Base-by-base conservation (phyloP, 768 basidiomycete species). In the Sporobolomyces phaffii region DNA sequence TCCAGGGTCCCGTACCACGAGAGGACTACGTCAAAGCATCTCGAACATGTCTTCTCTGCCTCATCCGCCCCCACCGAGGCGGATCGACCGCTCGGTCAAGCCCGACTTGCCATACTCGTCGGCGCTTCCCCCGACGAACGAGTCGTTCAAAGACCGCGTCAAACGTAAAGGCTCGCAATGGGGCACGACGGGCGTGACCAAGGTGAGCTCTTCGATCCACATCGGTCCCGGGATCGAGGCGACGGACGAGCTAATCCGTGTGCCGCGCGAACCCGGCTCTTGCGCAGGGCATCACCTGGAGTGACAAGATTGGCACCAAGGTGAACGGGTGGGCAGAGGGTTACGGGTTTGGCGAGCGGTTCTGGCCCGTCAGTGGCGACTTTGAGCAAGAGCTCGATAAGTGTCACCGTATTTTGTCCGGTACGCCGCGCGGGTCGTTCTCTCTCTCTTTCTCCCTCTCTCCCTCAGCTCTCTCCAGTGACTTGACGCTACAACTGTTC, bases 341-440 rank as follows among this genome's bases (percentile, higher is more conserved):
- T 7, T 28, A 41, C 9, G 56, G 50, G 1, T 57, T 65, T 3
- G 49, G 51, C 5, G 69, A 66, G 33, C 61, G 69, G 8, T 70
- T 70, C 58, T 70, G 65, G 65, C 70, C 70, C 2, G 61, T 60
- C 15, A 61, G 40, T 1, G 52, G 48, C 9, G 70, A 71, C 24
- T 60, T 43, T 6, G 28, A 24, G 11, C 40, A 33, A 22, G 74
- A 76, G 56, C 65, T 76, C 41, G 65, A 66, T 11, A 76, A 76
- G 59, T 67, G 64, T 20, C 64, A 68, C 18, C 49, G 73, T 14
- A 75, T 76, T 54, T 44, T 76, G 14, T 64, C 72, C 1, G 53
- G 59, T 65, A 14, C 29, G 64, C 38, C 38, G 38, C 38, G 38
- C 38, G 10, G 38, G 38, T 38, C n/a, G n/a, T n/a, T n/a, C n/a